Base-by-base conservation (phyloP, 768 basidiomycete species). In the Tricholoma hemisulphureum region DNA sequence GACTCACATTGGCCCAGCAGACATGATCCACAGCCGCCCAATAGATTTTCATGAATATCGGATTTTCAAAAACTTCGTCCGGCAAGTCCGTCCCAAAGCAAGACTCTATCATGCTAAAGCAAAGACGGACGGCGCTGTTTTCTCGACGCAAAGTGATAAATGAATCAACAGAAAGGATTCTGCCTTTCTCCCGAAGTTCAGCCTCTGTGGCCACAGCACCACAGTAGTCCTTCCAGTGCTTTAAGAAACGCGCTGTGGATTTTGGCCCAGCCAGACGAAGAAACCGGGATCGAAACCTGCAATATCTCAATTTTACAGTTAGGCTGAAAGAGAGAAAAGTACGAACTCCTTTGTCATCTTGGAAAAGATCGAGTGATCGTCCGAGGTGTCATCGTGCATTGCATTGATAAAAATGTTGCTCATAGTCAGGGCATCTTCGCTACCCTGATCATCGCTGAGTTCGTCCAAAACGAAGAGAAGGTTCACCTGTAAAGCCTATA, bases 381-480 rank as follows among this genome's bases (percentile, higher is more conserved):
- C 74, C 79, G 77, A 84, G 23, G 74, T 66, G 11, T 79, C 68
- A 59, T 85, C 73, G 59, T 69, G 74, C 77, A 88, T 77, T 10
- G 80, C 80, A 56, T 81, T 77, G 50, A 83, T 69, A 60, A 83
- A 82, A 21, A 80, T 73, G 48, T 79, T 73, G 16, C 83, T 82
- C 26, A 83, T 86, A 23, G 71, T 72, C 41, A 75, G 75, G 37
- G 84, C 86, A 49, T 82, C 86, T 54, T 71, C 70, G 24, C 80
- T 82, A 64, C 73, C 78, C 67, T 87, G 86, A 57, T 86, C 85
- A 61, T 87, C 85, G 67, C 83, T 86, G 53, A 86, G 77, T 69
- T 88, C 86, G 68, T 88, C 87, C 50, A 87, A 76, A 57, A 84
- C 82, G 71, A 85, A 88, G 26, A 88, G 77, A 11, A 84, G 71